phyloP scores from a whole-genome alignment of 73 alveolate genomes.

The Diophrys sp. region DNA sequence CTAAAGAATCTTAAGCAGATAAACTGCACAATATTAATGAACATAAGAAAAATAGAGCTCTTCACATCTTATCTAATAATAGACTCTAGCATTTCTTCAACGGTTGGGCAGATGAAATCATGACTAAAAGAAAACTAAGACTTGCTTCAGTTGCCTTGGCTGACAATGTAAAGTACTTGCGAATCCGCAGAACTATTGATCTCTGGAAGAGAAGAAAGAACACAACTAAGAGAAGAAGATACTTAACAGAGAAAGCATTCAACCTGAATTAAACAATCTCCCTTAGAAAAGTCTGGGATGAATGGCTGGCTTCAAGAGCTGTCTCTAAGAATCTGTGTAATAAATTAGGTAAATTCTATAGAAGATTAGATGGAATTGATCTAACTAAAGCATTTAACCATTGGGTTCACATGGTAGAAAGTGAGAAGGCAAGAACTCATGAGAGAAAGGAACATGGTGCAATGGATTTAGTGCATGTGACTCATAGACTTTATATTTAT shows the following conservation, averaged over 20 bases:
- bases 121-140: constrained; percentile 17
- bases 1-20: not conserved
- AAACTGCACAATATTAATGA: constrained; percentile 1
- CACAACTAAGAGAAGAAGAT: constrained; percentile 34
- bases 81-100: constrained; percentile 14
- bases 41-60: constrained; percentile 20
- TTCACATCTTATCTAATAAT: not conserved
- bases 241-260: constrained; percentile 13
- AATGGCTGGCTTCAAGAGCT: constrained; percentile 13
- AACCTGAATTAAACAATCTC: not conserved
- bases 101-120: constrained; percentile 36
- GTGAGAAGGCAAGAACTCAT: constrained; percentile 29
- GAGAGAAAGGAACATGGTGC: constrained; percentile 57
- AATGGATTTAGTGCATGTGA: constrained; percentile 7
- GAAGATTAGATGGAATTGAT: constrained; percentile 25
- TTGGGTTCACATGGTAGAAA: constrained; percentile 20
- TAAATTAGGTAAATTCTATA: constrained; percentile 23
- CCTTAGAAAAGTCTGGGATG: constrained; percentile 6
- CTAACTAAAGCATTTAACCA: constrained; percentile 21
- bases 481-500: constrained; percentile 16
- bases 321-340: constrained; percentile 23
- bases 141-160: constrained; percentile 8
- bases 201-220: constrained; percentile 37
- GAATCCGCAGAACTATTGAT: constrained; percentile 10
- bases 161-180: constrained; percentile 14